Evolutionary conservation across 768 basidiomycete genomes (phyloP).

Genomic region (Russula ochroleuca): DNA sequence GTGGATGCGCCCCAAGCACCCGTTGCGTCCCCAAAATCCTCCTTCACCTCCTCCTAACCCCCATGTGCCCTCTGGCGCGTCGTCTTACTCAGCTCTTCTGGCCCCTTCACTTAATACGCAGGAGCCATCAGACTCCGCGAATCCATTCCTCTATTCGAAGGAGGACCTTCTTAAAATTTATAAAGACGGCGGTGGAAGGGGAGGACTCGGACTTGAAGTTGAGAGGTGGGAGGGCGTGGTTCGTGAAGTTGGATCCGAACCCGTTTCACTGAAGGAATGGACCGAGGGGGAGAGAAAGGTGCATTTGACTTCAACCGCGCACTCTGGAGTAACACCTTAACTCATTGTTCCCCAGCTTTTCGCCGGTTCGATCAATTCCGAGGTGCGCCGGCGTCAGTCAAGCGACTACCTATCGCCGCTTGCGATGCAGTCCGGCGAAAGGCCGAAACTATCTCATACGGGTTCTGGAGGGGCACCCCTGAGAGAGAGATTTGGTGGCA

Average conservation of each 20-base stretch:
- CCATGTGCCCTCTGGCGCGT: conserved; percentile 46
- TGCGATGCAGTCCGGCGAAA: conserved; percentile 50
- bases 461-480: conserved; percentile 48
- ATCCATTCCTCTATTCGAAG: conserved; percentile 84
- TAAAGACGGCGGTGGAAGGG: conserved; percentile 69
- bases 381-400: conserved; percentile 81
- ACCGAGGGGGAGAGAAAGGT: conserved; percentile 87
- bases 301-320: conserved; percentile 26
- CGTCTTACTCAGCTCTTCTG: conserved; percentile 68
- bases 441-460: conserved; percentile 53
- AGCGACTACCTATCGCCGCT: conserved; percentile 64
- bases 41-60: conserved; percentile 51
- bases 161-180: conserved; percentile 82
- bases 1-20: conserved; percentile 85
- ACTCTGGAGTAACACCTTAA: neutral
- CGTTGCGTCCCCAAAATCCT: conserved; percentile 51
- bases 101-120: conserved; percentile 49
- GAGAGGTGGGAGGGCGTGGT: conserved; percentile 89
- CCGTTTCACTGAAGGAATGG: conserved; percentile 74
- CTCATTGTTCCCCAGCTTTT: conserved; percentile 54
- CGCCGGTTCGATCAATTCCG: conserved; percentile 77
- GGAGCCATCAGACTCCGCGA: conserved; percentile 58
- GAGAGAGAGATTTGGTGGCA: conserved; percentile 61
- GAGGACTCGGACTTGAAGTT: conserved; percentile 76
- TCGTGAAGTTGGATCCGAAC: conserved; percentile 67